These are phyloP conservation scores for Debaryomyces coudertii DNA, from an alignment of 1,139 yeast genomes.

Conservation along the genomic window DNA sequence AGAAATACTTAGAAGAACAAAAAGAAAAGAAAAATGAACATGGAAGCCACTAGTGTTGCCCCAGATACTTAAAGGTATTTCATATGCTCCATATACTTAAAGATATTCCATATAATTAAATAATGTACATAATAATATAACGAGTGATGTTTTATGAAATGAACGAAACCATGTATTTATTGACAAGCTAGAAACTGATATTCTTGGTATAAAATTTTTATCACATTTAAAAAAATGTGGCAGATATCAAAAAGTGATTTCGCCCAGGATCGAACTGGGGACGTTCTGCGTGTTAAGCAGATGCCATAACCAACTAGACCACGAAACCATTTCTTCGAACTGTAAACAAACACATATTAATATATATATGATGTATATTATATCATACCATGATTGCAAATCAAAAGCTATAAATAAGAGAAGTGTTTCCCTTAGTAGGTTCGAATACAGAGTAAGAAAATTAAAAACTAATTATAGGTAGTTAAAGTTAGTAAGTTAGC, in stretches of 20 bases:
- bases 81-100: no score
- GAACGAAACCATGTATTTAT: no score
- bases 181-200: no score
- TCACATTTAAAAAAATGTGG: no score
- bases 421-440: no score
- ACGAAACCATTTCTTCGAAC: conserved; percentile 45
- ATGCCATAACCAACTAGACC: conserved; percentile 99
- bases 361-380: neutral
- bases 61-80: no score
- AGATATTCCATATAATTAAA: neutral
- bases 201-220: no score
- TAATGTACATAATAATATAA: neutral
- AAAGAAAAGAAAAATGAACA: conserved; percentile 11
- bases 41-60: neutral
- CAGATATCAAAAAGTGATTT: conserved; percentile 64
- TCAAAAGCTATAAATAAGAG: no score
- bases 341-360: neutral
- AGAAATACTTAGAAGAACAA: conserved; percentile 25
- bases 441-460: no score
- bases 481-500: no score
- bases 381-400: no score
- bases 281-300: conserved; percentile 99
- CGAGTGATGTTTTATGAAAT: neutral
- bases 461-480: no score
- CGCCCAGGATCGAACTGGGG: conserved; percentile 99